phyloP scores from a whole-genome alignment of 306 rosid genomes.

The Abrus precatorius region DNA sequence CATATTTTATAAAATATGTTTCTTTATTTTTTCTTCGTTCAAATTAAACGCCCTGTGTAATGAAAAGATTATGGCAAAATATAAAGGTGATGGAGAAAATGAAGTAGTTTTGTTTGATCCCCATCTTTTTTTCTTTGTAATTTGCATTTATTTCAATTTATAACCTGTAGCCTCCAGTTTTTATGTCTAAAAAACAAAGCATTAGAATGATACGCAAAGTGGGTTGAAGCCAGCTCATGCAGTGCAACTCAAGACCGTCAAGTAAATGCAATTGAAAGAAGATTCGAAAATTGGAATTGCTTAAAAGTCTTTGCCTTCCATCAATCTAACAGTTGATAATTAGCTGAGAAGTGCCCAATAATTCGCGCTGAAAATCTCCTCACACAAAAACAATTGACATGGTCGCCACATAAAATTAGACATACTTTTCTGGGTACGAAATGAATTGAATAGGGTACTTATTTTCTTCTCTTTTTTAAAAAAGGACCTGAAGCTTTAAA shows the following conservation, averaged over 20 bases:
- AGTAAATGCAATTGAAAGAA: background rate
- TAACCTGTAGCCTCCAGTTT: too few relatives aligned
- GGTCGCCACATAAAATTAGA: background rate
- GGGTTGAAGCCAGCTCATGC: slow-evolving; percentile 22
- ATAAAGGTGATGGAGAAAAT: too few relatives aligned
- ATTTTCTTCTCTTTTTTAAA: background rate
- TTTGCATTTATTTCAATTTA: too few relatives aligned
- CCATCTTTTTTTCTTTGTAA: too few relatives aligned
- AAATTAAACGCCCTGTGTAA: too few relatives aligned
- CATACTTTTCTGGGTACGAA: background rate
- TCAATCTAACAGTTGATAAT: slow-evolving; percentile 15
- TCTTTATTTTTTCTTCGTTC: too few relatives aligned
- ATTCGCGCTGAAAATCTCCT: background rate
- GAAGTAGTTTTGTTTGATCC: too few relatives aligned
- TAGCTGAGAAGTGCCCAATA: background rate
- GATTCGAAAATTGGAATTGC: slow-evolving; percentile 23
- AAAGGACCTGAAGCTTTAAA: background rate
- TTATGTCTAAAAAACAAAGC: background rate
- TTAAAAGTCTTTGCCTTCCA: slow-evolving; percentile 32
- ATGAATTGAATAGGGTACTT: background rate
- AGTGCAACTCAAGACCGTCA: background rate
- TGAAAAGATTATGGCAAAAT: too few relatives aligned
- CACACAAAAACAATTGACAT: background rate
- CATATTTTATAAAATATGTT: too few relatives aligned
- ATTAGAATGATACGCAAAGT: background rate